Conservation (phyloP, 139 green algal genomes). For the Tetradesmus obliquus region DNA sequence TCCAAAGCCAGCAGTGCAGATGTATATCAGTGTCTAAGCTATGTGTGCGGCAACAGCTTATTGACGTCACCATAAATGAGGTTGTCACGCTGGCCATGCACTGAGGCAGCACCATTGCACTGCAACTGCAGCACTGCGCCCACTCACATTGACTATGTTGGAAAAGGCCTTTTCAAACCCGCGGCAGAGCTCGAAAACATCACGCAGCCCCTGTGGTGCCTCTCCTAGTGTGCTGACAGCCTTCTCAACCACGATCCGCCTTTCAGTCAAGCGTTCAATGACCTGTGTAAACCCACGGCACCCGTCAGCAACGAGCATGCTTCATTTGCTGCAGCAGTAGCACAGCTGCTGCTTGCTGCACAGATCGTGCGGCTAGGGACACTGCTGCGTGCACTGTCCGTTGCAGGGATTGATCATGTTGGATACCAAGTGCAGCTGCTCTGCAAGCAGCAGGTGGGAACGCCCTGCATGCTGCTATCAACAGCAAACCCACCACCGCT, state of each 20-base stretch:
- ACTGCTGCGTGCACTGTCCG: background rate
- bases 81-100: background rate
- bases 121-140: background rate
- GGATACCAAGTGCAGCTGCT: background rate
- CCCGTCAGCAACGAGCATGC: background rate
- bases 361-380: background rate
- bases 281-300: constrained; percentile 63
- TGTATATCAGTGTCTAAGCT: background rate
- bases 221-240: constrained; percentile 82
- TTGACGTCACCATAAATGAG: background rate
- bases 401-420: background rate
- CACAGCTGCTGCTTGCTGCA: background rate
- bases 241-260: constrained; percentile 76
- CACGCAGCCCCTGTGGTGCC: constrained; percentile 71
- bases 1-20: background rate
- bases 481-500: background rate
- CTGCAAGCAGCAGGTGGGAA: background rate
- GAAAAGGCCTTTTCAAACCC: constrained; percentile 90
- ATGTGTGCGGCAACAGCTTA: background rate
- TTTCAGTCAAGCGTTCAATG: constrained; percentile 71
- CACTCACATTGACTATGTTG: constrained; percentile 76
- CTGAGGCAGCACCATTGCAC: background rate
- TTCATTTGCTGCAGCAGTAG: background rate
- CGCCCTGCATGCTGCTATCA: background rate
- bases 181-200: constrained; percentile 91